Percentiles rank a stretch among this genome's conserved stretches.
Conservation (phyloP, 345 rosid species). For the Iberis pinnata region DNA sequence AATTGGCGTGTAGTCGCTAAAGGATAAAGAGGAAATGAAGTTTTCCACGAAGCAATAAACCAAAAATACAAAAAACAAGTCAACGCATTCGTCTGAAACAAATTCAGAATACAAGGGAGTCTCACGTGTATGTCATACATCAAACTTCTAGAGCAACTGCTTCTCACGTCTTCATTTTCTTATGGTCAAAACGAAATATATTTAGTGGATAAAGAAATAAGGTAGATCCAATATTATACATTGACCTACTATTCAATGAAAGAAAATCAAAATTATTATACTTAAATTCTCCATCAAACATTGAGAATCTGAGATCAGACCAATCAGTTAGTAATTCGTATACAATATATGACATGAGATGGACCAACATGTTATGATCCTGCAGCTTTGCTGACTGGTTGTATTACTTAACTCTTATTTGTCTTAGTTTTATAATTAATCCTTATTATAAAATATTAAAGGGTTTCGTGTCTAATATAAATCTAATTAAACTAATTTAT, state of each 20-base stretch:
- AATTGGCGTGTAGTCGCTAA: too few relatives aligned
- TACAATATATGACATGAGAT: background rate
- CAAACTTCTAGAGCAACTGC: background rate
- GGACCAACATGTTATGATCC: conserved; percentile 6
- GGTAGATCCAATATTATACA: background rate
- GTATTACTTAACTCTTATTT: background rate
- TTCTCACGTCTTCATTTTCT: conserved; percentile 9
- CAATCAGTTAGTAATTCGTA: background rate
- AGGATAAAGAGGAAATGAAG: too few relatives aligned
- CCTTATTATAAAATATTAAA: background rate
- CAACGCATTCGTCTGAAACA: too few relatives aligned
- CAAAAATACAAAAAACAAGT: too few relatives aligned
- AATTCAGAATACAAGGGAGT: too few relatives aligned
- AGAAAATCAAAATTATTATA: conserved; percentile 4
- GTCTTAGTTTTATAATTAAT: conserved; percentile 11
- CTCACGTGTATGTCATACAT: background rate
- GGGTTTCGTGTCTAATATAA: conserved; percentile 6
- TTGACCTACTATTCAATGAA: conserved; percentile 18
- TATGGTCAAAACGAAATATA: conserved; percentile 15
- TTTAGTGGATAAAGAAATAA: background rate
- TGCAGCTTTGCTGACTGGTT: conserved; percentile 6
- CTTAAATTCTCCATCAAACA: background rate
- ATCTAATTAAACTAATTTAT: background rate
- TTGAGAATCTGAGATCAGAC: conserved; percentile 8
- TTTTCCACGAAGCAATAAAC: too few relatives aligned